phyloP scores from a whole-genome alignment of 116 monocot genomes.

The Zostera marina region DNA sequence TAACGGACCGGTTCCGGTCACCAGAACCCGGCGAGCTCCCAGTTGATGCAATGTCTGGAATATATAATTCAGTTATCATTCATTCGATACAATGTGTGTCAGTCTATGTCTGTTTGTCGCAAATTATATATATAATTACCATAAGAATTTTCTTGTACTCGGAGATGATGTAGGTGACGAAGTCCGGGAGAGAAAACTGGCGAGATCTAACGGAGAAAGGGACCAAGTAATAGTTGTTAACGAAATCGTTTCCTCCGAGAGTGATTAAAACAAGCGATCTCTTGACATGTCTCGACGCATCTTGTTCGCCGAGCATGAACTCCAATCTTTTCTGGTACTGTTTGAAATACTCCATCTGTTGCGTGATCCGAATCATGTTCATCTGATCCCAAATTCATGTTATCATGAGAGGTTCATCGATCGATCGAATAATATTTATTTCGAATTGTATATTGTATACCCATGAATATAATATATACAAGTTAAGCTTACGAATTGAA shows the following conservation, averaged over 20 bases:
- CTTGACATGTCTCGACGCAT: slow-evolving; percentile 17
- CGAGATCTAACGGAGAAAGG: slow-evolving; percentile 36
- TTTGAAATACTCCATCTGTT: slow-evolving; percentile 29
- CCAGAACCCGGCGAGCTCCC: slow-evolving; percentile 32
- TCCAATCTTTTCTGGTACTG: slow-evolving; percentile 30
- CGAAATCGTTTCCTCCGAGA: slow-evolving; percentile 56
- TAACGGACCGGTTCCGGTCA: slow-evolving; percentile 36
- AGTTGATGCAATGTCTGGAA: slow-evolving; percentile 23
- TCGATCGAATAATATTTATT: neutral
- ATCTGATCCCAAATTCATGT: too few relatives aligned
- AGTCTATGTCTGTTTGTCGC: too few relatives aligned
- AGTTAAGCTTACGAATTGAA: slow-evolving; percentile 22
- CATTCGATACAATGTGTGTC: too few relatives aligned
- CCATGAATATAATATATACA: neutral
- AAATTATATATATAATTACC: slow-evolving; percentile 22
- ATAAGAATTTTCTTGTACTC: slow-evolving; percentile 46
- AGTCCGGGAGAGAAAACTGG: slow-evolving; percentile 40
- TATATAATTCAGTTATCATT: too few relatives aligned
- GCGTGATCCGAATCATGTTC: slow-evolving; percentile 30
- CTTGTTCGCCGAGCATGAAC: slow-evolving; percentile 15
- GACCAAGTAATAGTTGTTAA: slow-evolving; percentile 49
- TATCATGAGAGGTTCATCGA: too few relatives aligned
- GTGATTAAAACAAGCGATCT: slow-evolving; percentile 30
- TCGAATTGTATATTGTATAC: too few relatives aligned
- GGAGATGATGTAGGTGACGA: slow-evolving; percentile 27